A percentile compares a stretch with the other conserved stretches of the same genome.
phyloP scores from a whole-genome alignment of 2,329 filamentous ascomycete species.

The Calonectria multiphialidica region DNA sequence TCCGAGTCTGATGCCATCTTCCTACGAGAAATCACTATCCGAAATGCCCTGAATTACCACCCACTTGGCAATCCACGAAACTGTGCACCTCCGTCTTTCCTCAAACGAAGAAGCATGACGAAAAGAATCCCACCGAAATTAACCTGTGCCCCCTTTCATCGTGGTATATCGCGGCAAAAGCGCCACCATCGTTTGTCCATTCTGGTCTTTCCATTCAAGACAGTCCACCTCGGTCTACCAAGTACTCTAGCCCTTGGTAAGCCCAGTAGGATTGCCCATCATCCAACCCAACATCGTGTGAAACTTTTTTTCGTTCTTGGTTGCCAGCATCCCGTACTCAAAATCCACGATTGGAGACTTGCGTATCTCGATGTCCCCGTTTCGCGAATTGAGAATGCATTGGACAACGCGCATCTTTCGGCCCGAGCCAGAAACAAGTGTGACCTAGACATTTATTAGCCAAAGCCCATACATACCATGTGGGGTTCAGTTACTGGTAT shows the following conservation, averaged over 20 bases:
- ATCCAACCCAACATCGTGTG: background rate
- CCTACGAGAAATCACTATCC: too few species aligned
- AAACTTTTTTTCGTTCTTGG: background rate
- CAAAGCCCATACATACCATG: background rate
- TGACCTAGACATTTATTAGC: background rate
- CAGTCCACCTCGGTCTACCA: background rate
- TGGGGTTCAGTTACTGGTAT: background rate
- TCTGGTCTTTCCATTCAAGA: background rate
- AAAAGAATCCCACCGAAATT: too few species aligned
- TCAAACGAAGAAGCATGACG: too few species aligned
- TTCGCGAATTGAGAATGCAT: background rate
- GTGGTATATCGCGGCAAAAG: too few species aligned
- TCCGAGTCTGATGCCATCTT: too few species aligned
- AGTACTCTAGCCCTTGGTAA: background rate
- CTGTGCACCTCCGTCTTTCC: too few species aligned
- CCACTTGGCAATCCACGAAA: too few species aligned
- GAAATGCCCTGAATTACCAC: too few species aligned
- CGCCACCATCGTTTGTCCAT: too few species aligned
- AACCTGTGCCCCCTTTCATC: too few species aligned
- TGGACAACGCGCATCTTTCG: background rate
- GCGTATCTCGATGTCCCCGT: background rate
- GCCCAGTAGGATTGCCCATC: background rate
- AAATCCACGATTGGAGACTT: background rate
- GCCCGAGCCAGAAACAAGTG: background rate
- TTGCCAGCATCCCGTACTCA: background rate